Percentiles rank a stretch among this genome's conserved stretches.
phyloP scores from a whole-genome alignment of 768 basidiomycete genomes.

The Exsudoporus frostii region DNA sequence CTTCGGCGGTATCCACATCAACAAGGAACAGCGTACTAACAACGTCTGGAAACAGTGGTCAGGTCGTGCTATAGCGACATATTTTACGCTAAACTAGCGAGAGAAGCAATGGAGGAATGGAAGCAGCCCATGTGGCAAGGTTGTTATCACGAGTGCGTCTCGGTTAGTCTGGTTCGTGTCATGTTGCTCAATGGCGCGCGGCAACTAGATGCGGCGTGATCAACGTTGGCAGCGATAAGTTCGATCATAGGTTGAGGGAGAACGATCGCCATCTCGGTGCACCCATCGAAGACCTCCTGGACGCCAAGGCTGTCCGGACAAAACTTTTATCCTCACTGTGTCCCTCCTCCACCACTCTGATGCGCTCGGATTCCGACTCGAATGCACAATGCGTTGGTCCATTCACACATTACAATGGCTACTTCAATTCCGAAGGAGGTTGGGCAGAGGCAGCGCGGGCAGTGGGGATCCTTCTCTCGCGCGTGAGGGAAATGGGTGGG shows the following conservation, averaged over 20 bases:
- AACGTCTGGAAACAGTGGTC: constrained; percentile 48
- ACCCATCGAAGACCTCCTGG: constrained; percentile 35
- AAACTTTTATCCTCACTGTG: constrained; percentile 18
- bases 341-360: not conserved
- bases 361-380: not conserved
- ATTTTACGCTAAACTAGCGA: constrained; percentile 68
- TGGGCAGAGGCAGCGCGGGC: constrained; percentile 83
- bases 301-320: constrained; percentile 10
- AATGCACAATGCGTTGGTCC: constrained; percentile 11
- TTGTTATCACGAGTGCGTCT: constrained; percentile 76
- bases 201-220: constrained; percentile 26
- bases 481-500: constrained; percentile 59
- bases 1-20: too few relatives aligned
- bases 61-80: constrained; percentile 68
- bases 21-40: not conserved
- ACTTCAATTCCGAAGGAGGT: constrained; percentile 73
- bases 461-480: constrained; percentile 48
- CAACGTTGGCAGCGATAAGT: constrained; percentile 29
- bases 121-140: constrained; percentile 66
- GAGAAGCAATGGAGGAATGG: constrained; percentile 78
- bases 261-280: constrained; percentile 65
- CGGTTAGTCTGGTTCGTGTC: not conserved
- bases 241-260: constrained; percentile 51
- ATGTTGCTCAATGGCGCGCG: not conserved
- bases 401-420: constrained; percentile 43